These are phyloP conservation scores for Fabrea salina DNA, from an alignment of 169 alveolate genomes.

Conservation along the genomic window DNA sequence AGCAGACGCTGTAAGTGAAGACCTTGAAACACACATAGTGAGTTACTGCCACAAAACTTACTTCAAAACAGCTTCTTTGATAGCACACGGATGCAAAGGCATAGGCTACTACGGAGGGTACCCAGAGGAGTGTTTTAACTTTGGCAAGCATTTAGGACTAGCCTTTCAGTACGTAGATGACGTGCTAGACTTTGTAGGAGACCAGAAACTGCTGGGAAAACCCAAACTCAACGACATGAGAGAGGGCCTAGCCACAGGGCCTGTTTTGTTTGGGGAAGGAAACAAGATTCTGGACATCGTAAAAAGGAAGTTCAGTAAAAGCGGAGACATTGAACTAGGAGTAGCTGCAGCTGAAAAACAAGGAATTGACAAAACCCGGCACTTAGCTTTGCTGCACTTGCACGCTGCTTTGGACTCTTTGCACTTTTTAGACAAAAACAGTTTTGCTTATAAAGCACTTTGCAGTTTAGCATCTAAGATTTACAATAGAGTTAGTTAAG, in stretches of 20 bases:
- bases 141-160: conserved; percentile 87
- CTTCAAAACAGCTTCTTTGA: conserved; percentile 40
- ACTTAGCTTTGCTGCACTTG: conserved; percentile 21
- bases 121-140: conserved; percentile 39
- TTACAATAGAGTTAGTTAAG: conserved; percentile 20
- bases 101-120: conserved; percentile 17
- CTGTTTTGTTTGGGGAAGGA: conserved; percentile 49
- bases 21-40: background rate
- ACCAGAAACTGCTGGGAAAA: conserved; percentile 62
- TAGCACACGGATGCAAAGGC: conserved; percentile 32
- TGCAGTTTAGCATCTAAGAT: background rate
- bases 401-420: background rate
- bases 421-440: background rate
- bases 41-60: conserved; percentile 31
- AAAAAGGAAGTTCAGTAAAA: conserved; percentile 4
- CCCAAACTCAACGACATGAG: conserved; percentile 79
- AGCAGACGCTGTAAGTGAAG: background rate
- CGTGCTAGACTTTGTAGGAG: conserved; percentile 71
- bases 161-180: conserved; percentile 88
- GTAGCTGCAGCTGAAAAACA: background rate
- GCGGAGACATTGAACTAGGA: conserved; percentile 26
- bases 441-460: background rate
- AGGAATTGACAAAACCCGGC: conserved; percentile 7
- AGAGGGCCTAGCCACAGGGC: conserved; percentile 72
- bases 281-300: conserved; percentile 19